phyloP scores from a whole-genome alignment of 1,284 basidiomycete genomes.

The Boletellus deceptivus region DNA sequence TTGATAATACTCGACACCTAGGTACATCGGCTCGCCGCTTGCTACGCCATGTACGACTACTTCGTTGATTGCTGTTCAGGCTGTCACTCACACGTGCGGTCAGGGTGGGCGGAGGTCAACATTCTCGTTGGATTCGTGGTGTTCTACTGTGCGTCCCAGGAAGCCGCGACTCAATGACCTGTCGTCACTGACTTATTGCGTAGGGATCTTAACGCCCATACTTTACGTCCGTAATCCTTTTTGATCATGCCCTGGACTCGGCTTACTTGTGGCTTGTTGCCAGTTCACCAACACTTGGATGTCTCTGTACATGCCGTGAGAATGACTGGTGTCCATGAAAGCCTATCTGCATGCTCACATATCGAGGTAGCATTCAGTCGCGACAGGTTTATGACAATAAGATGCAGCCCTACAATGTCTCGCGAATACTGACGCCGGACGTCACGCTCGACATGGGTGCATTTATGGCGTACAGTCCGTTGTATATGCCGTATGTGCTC shows the following conservation, averaged over 20 bases:
- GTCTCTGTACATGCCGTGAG: constrained; percentile 42
- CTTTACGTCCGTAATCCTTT: constrained; percentile 28
- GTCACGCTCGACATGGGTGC: constrained; percentile 49
- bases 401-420: constrained; percentile 57
- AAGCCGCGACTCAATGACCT: neutral
- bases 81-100: constrained; percentile 4
- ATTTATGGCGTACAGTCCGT: constrained; percentile 66
- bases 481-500: constrained; percentile 53
- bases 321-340: neutral
- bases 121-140: constrained; percentile 63
- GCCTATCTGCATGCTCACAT: neutral
- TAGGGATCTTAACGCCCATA: constrained; percentile 56
- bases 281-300: constrained; percentile 49
- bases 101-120: constrained; percentile 60
- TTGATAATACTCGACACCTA: constrained; percentile 3
- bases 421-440: constrained; percentile 49
- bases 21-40: constrained; percentile 46
- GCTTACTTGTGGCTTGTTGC: constrained; percentile 35
- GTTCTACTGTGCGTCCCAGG: constrained; percentile 43
- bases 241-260: neutral
- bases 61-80: neutral
- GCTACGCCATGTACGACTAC: constrained; percentile 30
- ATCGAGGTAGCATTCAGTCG: constrained; percentile 26
- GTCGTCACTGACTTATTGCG: constrained; percentile 19
- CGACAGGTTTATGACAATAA: constrained; percentile 43